phyloP scores from a whole-genome alignment of 768 basidiomycete genomes.

The Tricholoma terreum region DNA sequence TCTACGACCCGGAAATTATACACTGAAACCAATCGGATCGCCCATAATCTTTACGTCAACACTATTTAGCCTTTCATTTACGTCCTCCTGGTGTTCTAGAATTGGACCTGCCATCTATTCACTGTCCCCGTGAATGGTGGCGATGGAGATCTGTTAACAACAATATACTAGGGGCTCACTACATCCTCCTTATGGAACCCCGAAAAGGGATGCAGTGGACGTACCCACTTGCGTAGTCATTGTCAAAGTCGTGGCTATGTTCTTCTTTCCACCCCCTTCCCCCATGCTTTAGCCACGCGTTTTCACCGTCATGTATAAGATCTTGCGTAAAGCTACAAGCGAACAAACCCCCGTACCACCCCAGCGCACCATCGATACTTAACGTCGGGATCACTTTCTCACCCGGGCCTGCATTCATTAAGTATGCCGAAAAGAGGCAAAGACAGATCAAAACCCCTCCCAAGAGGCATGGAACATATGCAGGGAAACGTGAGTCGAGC shows the following conservation, averaged over 20 bases:
- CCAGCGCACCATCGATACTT: neutral
- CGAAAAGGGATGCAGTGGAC: neutral
- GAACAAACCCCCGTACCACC: neutral
- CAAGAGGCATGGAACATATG: neutral
- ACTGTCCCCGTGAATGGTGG: neutral
- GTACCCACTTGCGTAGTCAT: neutral
- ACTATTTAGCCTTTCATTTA: neutral
- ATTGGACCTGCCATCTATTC: neutral
- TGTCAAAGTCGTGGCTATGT: slow-evolving; percentile 6
- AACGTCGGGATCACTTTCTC: neutral
- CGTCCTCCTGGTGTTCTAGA: neutral
- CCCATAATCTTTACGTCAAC: neutral
- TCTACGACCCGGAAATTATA: neutral
- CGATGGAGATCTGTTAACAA: neutral
- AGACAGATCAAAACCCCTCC: neutral
- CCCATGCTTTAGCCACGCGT: slow-evolving; percentile 4
- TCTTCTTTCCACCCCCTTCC: slow-evolving; percentile 1
- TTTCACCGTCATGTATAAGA: neutral
- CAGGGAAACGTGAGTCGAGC: neutral
- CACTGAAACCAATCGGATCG: neutral
- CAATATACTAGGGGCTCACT: neutral
- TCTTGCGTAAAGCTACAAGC: neutral
- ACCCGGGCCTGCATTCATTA: neutral
- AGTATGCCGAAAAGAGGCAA: neutral
- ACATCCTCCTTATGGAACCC: neutral